Percentiles rank a stretch among this genome's conserved stretches.
These are phyloP conservation scores for Stagonosporopsis cucurbitacearum DNA, from an alignment of 2,329 filamentous ascomycete genomes.

Conservation along the genomic window DNA sequence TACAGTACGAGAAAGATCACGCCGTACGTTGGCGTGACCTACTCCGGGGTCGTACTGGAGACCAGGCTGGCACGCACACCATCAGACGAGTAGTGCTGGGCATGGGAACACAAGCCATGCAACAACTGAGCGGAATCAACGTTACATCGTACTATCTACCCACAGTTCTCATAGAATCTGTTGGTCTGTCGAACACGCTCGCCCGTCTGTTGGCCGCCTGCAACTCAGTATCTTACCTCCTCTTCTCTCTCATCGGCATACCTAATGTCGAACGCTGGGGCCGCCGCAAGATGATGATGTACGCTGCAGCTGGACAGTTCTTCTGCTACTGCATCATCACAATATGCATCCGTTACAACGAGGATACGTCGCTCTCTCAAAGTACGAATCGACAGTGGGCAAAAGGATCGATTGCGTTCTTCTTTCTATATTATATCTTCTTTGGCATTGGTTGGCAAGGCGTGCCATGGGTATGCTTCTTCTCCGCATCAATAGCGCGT, in stretches of 20 bases:
- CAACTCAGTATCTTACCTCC: slow-evolving; percentile 58
- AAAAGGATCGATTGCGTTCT: slow-evolving; percentile 55
- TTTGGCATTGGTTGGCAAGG: slow-evolving; percentile 60
- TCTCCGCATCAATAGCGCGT: rapidly evolving
- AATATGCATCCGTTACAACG: slow-evolving; percentile 55
- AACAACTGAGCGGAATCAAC: slow-evolving; percentile 54
- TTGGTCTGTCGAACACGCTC: slow-evolving; percentile 60
- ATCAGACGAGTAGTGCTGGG: slow-evolving; percentile 60
- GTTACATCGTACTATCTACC: slow-evolving; percentile 60
- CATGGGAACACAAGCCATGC: slow-evolving; percentile 61
- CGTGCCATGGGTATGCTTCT: slow-evolving; percentile 48
- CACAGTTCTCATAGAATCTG: slow-evolving; percentile 64
- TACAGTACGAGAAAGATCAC: slow-evolving; percentile 59
- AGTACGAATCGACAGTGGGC: slow-evolving; percentile 36
- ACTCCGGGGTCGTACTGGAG: slow-evolving; percentile 54
- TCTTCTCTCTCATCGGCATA: slow-evolving; percentile 57
- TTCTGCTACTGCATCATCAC: slow-evolving; percentile 61
- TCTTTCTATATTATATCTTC: slow-evolving; percentile 63
- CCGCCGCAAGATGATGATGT: slow-evolving; percentile 66
- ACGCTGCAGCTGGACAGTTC: slow-evolving; percentile 59
- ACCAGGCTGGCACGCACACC: slow-evolving; percentile 56
- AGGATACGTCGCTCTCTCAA: slow-evolving; percentile 28
- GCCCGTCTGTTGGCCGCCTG: slow-evolving; percentile 63
- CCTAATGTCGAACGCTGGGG: slow-evolving; percentile 60
- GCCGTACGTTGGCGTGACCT: slow-evolving; percentile 59